phyloP scores from a whole-genome alignment of 2,329 filamentous ascomycete species.

The Aureobasidium sp. region DNA sequence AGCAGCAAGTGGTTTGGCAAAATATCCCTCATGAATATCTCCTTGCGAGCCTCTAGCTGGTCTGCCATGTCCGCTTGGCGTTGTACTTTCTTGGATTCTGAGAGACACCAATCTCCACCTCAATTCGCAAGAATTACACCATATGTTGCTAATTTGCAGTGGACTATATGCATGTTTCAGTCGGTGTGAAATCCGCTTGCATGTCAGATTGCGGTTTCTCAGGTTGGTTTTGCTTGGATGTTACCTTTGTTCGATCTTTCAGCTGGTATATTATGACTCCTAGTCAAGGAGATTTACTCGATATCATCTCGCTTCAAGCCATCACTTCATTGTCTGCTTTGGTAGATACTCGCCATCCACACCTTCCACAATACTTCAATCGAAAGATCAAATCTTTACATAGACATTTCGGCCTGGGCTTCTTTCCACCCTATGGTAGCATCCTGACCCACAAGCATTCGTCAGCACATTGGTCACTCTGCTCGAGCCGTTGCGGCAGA shows the following conservation, averaged over 20 bases:
- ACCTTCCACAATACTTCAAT: no score
- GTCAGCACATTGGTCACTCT: no score
- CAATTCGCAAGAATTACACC: background rate
- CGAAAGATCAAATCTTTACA: no score
- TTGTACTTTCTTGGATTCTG: background rate
- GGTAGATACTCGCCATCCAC: no score
- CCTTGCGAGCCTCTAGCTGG: background rate
- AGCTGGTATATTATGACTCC: no score
- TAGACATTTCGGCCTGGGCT: no score
- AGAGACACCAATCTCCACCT: background rate
- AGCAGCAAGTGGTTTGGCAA: background rate
- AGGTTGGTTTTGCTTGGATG: background rate
- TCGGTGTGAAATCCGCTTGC: background rate
- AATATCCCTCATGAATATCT: background rate
- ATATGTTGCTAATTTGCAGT: background rate
- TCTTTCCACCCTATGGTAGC: no score
- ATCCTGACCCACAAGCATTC: no score
- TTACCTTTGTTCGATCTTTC: background rate
- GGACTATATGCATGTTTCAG: background rate
- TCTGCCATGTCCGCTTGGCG: background rate
- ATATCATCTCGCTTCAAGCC: no score
- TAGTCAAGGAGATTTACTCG: no score
- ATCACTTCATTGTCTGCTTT: no score
- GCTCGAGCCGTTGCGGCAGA: no score
- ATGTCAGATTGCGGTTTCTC: background rate